These are phyloP conservation scores for Aegilops umbellulata DNA, from an alignment of 176 grass and related monocot genomes.

Conservation along the genomic window DNA sequence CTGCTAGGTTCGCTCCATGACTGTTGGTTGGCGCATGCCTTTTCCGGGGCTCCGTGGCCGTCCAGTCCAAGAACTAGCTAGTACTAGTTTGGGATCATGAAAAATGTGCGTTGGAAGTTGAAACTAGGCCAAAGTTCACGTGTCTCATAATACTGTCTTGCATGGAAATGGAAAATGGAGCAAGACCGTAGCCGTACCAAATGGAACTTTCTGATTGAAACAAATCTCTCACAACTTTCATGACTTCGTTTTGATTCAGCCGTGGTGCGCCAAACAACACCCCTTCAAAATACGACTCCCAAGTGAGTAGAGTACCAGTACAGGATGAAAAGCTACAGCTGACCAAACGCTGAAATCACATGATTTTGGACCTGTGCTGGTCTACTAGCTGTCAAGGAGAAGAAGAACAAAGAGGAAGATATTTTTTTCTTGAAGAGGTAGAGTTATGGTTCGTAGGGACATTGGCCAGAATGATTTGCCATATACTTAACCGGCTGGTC, in stretches of 20 bases:
- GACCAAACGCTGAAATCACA: constrained; percentile 31
- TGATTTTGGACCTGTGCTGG: background rate
- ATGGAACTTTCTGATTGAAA: too few relatives aligned
- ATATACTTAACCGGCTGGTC: constrained; percentile 23
- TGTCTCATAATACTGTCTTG: background rate
- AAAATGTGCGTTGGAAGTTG: background rate
- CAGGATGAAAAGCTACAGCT: constrained; percentile 20
- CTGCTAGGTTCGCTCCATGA: background rate
- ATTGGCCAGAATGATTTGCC: constrained; percentile 27
- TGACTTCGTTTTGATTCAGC: background rate
- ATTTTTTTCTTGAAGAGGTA: too few relatives aligned
- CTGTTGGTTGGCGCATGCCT: constrained; percentile 22
- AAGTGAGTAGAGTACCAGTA: background rate
- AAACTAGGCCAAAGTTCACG: background rate
- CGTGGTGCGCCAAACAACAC: background rate
- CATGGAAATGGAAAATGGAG: background rate
- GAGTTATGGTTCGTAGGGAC: constrained; percentile 12
- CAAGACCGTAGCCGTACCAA: background rate
- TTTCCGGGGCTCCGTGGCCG: background rate
- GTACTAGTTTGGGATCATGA: background rate
- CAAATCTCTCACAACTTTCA: background rate
- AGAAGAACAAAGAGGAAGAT: background rate
- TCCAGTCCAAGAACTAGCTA: background rate
- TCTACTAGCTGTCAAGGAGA: background rate
- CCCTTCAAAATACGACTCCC: background rate